Evolutionary conservation across 108 stramenopile species (phyloP).

Genomic region (Pelagomonas calceolata): DNA sequence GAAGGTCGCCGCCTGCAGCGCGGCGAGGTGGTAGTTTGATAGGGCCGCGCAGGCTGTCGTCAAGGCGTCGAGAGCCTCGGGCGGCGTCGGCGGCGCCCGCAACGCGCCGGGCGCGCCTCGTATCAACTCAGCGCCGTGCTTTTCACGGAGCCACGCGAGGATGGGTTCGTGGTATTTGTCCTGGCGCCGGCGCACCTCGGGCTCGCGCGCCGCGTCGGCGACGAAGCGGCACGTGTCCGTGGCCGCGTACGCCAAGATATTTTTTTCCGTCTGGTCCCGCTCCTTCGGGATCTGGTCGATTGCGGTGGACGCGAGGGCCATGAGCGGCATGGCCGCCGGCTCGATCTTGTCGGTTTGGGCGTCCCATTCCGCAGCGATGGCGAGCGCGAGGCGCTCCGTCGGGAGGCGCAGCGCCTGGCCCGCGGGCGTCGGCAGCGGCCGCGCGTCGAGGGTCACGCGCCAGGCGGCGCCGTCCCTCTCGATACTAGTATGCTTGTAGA

Average conservation of each 20-base stretch:
- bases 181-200: no score
- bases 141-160: no score
- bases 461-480: background rate
- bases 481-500: background rate
- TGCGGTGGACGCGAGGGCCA: constrained; percentile 57
- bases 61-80: no score
- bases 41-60: constrained; percentile 20
- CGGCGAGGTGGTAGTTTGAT: constrained; percentile 73
- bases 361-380: constrained; percentile 92
- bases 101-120: no score
- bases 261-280: no score
- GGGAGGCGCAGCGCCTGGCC: constrained; percentile 64
- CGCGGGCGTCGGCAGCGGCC: constrained; percentile 61
- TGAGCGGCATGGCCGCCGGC: constrained; percentile 91
- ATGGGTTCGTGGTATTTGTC: no score
- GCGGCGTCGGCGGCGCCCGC: no score
- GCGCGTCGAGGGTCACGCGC: constrained; percentile 61
- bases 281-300: no score
- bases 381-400: constrained; percentile 59
- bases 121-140: no score
- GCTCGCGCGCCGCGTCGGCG: no score
- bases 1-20: constrained; percentile 54
- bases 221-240: no score
- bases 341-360: constrained; percentile 56
- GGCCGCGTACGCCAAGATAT: no score